These are phyloP conservation scores for Trichocladium antarcticum DNA, from an alignment of 495 filamentous ascomycete species.

Conservation along the genomic window DNA sequence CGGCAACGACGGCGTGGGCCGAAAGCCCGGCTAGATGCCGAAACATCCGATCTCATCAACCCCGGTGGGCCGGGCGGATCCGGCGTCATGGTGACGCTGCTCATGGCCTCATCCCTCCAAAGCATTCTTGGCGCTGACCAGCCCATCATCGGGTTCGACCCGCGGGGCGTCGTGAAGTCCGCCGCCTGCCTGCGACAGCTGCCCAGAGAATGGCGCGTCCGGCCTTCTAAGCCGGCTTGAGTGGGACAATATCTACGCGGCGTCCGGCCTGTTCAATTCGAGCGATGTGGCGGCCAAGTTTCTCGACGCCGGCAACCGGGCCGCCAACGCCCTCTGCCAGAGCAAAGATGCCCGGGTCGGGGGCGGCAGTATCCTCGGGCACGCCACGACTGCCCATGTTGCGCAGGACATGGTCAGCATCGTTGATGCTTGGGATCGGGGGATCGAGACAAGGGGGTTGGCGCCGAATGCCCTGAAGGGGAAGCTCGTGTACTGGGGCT, in stretches of 20 bases:
- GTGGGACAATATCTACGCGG: constrained; percentile 6
- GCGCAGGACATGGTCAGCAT: constrained; percentile 32
- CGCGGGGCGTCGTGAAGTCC: constrained; percentile 35
- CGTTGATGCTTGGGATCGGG: constrained; percentile 33
- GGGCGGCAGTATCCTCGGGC: constrained; percentile 22
- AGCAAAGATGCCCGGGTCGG: constrained; percentile 18
- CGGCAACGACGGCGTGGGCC: too few species aligned
- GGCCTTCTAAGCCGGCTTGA: constrained; percentile 12
- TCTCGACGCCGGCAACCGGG: constrained; percentile 20
- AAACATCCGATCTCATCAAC: constrained; percentile 20
- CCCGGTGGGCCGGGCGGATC: constrained; percentile 37
- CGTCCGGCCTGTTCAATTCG: constrained; percentile 28
- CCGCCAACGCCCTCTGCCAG: constrained; percentile 29
- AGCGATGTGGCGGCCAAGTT: constrained; percentile 26
- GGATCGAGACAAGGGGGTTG: constrained; percentile 8
- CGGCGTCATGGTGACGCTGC: constrained; percentile 23
- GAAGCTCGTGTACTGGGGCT: constrained; percentile 49
- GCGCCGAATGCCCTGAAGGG: constrained; percentile 20
- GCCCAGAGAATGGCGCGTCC: constrained; percentile 2
- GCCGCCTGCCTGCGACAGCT: neutral
- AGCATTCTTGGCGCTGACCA: constrained; percentile 32
- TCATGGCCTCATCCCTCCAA: constrained; percentile 19
- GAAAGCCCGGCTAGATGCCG: too few species aligned
- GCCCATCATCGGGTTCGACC: constrained; percentile 37
- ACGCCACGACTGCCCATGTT: constrained; percentile 23